Base-by-base conservation (phyloP, 805 yeast species). In the Wickerhamomyces pijperi region DNA sequence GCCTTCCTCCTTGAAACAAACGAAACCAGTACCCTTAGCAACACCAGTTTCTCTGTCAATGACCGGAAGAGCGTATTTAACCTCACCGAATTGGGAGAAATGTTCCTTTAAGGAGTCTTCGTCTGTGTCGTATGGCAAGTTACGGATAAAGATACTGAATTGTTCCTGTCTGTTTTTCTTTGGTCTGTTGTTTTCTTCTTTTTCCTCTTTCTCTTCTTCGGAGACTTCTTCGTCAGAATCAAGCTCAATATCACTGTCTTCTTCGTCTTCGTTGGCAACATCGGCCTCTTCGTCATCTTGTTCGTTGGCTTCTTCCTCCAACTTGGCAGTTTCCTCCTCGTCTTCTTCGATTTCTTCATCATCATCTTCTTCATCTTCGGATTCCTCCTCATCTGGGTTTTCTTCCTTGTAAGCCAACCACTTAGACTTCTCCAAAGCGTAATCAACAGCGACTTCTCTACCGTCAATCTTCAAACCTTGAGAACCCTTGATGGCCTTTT, bases 1-100 rank as follows among this genome's bases (percentile, higher is more conserved):
- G 4, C 70, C 76, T 39, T 73, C 74, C 18, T 70, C 64, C 37
- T 58, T 60, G 56, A 92, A 92, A 0, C 95, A 94, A 34, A 92
- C 95, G 56, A 92, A 92, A 0, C 96, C 98, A 1, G 96, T 82
- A 45, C 98, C 98, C 56, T 72, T 83, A 12, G 97, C 90, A 43
- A 84, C 64, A 5, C 94, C 94, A 3, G 95, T 78, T 40, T 68
- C 81, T 53, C 68, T 82, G 54, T 92, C 98, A 45, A 81, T 68
- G 13, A 92, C 98, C 0, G 97, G 96, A 35, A 92, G 68, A 1
- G 98, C 98, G 56, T 87, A 92, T 50, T 82, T 80, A 18, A 92
- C 86, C 6, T 82, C 72, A 12, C 98, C 98, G 56, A 92, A 87
- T 48, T 76, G 72, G 20, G 53, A 47, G 53, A 92, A 92, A 57